Conservation (phyloP, 306 rosid genomes). For the Leucaena leucocephala region DNA sequence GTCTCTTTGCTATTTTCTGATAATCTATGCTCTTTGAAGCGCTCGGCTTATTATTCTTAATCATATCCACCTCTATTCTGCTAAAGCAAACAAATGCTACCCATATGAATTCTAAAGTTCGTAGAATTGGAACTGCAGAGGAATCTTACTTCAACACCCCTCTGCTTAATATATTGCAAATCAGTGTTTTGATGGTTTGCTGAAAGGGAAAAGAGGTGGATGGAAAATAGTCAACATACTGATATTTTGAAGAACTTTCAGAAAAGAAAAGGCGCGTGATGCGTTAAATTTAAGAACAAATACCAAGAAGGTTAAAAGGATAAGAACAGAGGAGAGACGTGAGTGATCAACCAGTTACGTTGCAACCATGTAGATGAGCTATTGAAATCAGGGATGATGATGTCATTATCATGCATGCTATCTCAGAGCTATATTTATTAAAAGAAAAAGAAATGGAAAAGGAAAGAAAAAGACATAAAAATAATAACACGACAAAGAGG, state of each 20-base stretch:
- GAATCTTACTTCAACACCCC: not conserved
- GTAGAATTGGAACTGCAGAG: not conserved
- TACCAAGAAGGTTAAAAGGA: conserved; percentile 6
- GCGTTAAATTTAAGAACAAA: conserved; percentile 24
- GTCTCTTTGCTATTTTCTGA: conserved; percentile 34
- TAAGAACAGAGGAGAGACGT: conserved; percentile 13
- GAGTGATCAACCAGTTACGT: conserved; percentile 22
- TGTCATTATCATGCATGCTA: conserved; percentile 1
- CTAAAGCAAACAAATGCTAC: conserved; percentile 8
- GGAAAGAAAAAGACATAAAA: conserved; percentile 39
- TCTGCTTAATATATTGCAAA: too few species aligned
- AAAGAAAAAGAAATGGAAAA: not conserved
- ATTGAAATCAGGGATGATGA: conserved; percentile 35
- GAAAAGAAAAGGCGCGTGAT: not conserved
- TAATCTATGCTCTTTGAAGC: conserved; percentile 36
- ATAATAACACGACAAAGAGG: conserved; percentile 20
- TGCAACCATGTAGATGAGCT: conserved; percentile 18
- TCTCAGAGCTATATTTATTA: conserved; percentile 5
- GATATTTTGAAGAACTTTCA: conserved; percentile 3
- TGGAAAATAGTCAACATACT: not conserved
- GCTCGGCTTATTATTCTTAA: conserved; percentile 27
- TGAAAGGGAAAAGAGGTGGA: not conserved
- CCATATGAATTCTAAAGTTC: not conserved
- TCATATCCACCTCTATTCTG: conserved; percentile 20
- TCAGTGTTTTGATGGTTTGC: not conserved